Base-by-base conservation (phyloP, 805 yeast species). In the Kodamaea neixiangensis region DNA sequence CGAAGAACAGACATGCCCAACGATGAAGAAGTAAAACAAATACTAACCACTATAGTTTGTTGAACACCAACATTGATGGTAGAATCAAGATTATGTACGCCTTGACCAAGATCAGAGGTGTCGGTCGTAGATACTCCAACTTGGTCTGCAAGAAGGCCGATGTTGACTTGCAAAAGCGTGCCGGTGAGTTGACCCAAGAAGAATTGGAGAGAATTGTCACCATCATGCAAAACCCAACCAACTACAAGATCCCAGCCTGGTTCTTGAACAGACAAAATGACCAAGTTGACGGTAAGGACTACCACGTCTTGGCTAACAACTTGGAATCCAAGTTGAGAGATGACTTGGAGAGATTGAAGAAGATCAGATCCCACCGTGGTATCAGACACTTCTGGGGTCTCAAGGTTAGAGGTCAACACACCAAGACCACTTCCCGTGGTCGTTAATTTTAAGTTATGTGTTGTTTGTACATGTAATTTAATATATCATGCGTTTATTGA, bases 1-100 rank as follows among this genome's bases (percentile, higher is more conserved):
- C 3, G 31, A 22, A 7, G 33, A 40, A 11, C 31, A 22, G 20
- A 6, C n/a, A 22, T 29, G 17, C 31, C 20, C 33, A 14, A 13
- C 31, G 19, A 15, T 31, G 5, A 22, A n/a, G 18, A 14, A 25
- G n/a, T 3, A 13, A 25, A 13, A 48, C 7, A 6, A n/a, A 7
- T 44, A 42, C 40, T 43, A 44, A 44, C 47, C 7, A 57, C 35
- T 47, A 56, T 75, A 87, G 96, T 93, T 89, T 94, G 85, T 90
- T 94, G 82, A 94, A 96, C 91, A 94, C 99, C 83, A 94, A 94
- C 92, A 97, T 94, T 78, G 99, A 94, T 81, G 99, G 99, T 88
- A 92, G 96, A 91, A 93, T 93, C 86, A 94, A 94, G 87, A 86
- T 94, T 80, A 96, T 94, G 94, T 96, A 92, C 89, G 99, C 99